Evolutionary conservation across 2,329 filamentous ascomycete species (phyloP).

Genomic region (Clonostachys chloroleuca): DNA sequence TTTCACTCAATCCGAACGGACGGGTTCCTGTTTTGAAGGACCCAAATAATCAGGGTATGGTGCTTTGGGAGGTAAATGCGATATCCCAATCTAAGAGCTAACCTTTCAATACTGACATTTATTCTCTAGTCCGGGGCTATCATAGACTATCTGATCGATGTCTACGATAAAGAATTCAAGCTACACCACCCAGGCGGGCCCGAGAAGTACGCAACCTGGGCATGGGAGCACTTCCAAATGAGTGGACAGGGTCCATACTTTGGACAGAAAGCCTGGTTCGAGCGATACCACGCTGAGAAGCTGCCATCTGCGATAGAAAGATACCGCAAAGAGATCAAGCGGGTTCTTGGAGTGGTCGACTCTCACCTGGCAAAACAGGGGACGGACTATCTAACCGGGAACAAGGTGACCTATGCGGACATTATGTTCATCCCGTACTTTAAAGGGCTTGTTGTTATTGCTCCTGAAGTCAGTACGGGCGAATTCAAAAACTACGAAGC

Average conservation of each 20-base stretch:
- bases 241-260: conserved; percentile 38
- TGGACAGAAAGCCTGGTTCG: conserved; percentile 33
- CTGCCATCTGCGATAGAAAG: conserved; percentile 17
- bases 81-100: background rate
- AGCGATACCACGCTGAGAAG: conserved; percentile 13
- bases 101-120: background rate
- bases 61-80: conserved; percentile 15
- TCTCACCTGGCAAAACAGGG: conserved; percentile 10
- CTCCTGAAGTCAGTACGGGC: background rate
- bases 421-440: conserved; percentile 14
- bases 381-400: conserved; percentile 12
- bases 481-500: background rate
- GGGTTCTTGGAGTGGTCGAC: conserved; percentile 18
- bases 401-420: conserved; percentile 15
- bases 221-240: conserved; percentile 1
- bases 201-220: background rate
- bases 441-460: background rate
- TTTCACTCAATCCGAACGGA: conserved; percentile 23
- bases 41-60: conserved; percentile 25
- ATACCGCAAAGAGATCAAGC: conserved; percentile 17
- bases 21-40: conserved; percentile 23
- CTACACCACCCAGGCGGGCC: conserved; percentile 4
- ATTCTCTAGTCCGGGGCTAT: conserved; percentile 13
- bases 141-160: conserved; percentile 15
- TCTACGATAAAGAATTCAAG: conserved; percentile 14